Percentiles rank a stretch among this genome's conserved stretches.
These are phyloP conservation scores for Basipetospora sp. DNA, from an alignment of 2,329 filamentous ascomycete genomes.

Conservation along the genomic window DNA sequence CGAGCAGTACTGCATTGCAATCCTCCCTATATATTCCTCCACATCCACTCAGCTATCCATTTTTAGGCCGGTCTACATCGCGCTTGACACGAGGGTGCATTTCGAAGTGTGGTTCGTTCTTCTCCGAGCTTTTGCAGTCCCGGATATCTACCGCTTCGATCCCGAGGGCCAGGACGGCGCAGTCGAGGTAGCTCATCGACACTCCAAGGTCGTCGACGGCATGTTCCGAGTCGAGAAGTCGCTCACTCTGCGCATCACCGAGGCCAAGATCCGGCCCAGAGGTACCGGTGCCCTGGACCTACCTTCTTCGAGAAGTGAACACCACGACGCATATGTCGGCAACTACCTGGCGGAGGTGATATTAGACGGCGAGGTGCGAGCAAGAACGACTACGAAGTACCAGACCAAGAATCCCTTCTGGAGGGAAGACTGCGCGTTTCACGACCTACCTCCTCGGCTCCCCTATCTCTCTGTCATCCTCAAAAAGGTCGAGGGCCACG, in stretches of 20 bases:
- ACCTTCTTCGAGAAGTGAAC: slow-evolving; percentile 10
- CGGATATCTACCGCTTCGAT: slow-evolving; percentile 66
- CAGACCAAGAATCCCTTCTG: slow-evolving; percentile 65
- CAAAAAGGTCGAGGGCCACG: slow-evolving; percentile 46
- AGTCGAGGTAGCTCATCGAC: slow-evolving; percentile 22
- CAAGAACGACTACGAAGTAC: slow-evolving; percentile 56
- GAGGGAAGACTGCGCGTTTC: slow-evolving; percentile 67
- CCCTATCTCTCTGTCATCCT: slow-evolving; percentile 57
- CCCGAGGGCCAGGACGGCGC: slow-evolving; percentile 26
- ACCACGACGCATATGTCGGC: slow-evolving; percentile 28
- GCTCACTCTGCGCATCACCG: slow-evolving; percentile 42
- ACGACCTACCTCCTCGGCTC: slow-evolving; percentile 54
- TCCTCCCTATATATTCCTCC: slow-evolving; percentile 83
- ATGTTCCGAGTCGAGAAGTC: slow-evolving; percentile 51
- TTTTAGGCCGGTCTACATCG: slow-evolving; percentile 77
- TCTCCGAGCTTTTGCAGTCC: slow-evolving; percentile 77
- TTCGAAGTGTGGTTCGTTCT: slow-evolving; percentile 97
- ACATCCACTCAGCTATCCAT: slow-evolving; percentile 59
- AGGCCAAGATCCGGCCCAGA: slow-evolving; percentile 42
- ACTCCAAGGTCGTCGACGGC: slow-evolving; percentile 23
- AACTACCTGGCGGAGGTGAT: slow-evolving; percentile 70
- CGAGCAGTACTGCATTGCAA: slow-evolving; percentile 84
- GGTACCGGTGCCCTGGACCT: slow-evolving; percentile 11
- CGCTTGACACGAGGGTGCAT: slow-evolving; percentile 71
- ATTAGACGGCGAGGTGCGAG: slow-evolving; percentile 63